Evolutionary conservation across 1,284 basidiomycete species (phyloP).

Genomic region (Tremellales sp.): DNA sequence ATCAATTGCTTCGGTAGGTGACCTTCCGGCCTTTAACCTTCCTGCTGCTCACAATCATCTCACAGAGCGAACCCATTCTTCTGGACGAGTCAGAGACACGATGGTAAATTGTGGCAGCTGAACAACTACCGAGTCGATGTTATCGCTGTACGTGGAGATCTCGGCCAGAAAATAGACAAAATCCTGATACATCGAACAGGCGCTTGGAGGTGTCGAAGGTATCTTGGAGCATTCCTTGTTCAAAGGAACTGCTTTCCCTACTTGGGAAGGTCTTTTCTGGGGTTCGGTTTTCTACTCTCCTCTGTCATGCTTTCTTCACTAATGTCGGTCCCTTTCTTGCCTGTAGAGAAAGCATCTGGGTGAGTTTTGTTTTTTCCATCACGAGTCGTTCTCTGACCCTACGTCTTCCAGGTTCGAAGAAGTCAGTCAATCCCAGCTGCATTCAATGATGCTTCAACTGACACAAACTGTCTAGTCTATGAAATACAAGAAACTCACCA

Average conservation of each 20-base stretch:
- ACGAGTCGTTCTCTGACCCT: too few species aligned
- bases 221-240: constrained; percentile 97
- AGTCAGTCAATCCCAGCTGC: too few species aligned
- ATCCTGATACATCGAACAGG: constrained; percentile 94
- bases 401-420: too few species aligned
- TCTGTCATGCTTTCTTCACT: constrained; percentile 5
- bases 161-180: constrained; percentile 92
- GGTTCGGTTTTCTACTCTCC: constrained; percentile 38
- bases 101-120: constrained; percentile 96
- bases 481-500: constrained; percentile 77
- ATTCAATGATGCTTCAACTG: too few species aligned
- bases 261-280: constrained; percentile 69
- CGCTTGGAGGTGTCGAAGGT: constrained; percentile 59
- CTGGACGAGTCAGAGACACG: constrained; percentile 98
- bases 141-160: constrained; percentile 85
- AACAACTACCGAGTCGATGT: constrained; percentile 99
- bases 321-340: constrained; percentile 2
- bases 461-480: too few species aligned
- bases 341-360: constrained; percentile 22
- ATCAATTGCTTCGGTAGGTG: constrained; percentile 14
- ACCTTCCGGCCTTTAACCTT: too few species aligned
- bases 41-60: too few species aligned
- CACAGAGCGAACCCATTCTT: constrained; percentile 81
- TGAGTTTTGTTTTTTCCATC: not conserved
- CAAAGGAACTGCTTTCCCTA: constrained; percentile 78